A percentile compares a stretch with the other conserved stretches of the same genome.
These are phyloP conservation scores for Penicillium steckii DNA, from an alignment of 495 filamentous ascomycete genomes.

Conservation along the genomic window DNA sequence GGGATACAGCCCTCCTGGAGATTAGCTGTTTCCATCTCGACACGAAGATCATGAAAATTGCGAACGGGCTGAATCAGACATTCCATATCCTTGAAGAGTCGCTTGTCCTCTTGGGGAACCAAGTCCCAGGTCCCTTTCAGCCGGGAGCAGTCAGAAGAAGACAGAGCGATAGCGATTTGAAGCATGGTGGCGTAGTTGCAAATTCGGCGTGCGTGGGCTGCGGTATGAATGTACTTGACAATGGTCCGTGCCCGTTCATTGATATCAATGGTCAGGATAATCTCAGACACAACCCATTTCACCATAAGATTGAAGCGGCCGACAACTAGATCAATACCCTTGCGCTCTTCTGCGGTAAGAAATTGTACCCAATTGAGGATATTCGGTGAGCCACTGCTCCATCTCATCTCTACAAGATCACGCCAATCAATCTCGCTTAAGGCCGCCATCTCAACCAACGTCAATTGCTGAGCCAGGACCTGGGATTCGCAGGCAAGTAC, in stretches of 20 bases:
- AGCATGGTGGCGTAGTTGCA: slow-evolving; percentile 97
- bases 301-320: slow-evolving; percentile 97
- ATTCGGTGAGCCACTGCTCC: slow-evolving; percentile 69
- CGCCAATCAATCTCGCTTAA: slow-evolving; percentile 97
- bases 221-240: slow-evolving; percentile 90
- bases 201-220: slow-evolving; percentile 75
- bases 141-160: slow-evolving; percentile 75
- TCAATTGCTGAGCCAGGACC: slow-evolving; percentile 88
- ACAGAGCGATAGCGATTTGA: slow-evolving; percentile 88
- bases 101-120: slow-evolving; percentile 66
- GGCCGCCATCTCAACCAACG: slow-evolving; percentile 93
- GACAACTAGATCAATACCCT: slow-evolving; percentile 92
- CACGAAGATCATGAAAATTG: slow-evolving; percentile 87
- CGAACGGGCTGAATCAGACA: slow-evolving; percentile 77
- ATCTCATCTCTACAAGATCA: slow-evolving; percentile 91
- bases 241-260: slow-evolving; percentile 83
- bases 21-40: slow-evolving; percentile 83
- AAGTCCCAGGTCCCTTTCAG: slow-evolving; percentile 79
- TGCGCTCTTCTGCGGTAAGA: slow-evolving; percentile 73
- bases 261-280: slow-evolving; percentile 77
- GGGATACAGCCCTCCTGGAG: slow-evolving; percentile 89
- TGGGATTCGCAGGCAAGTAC: slow-evolving; percentile 89
- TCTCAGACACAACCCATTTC: slow-evolving; percentile 93
- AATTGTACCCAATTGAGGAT: slow-evolving; percentile 88
- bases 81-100: slow-evolving; percentile 78